These are phyloP conservation scores for Fusarium sp. DNA, from an alignment of 2,329 filamentous ascomycete genomes.

Conservation along the genomic window DNA sequence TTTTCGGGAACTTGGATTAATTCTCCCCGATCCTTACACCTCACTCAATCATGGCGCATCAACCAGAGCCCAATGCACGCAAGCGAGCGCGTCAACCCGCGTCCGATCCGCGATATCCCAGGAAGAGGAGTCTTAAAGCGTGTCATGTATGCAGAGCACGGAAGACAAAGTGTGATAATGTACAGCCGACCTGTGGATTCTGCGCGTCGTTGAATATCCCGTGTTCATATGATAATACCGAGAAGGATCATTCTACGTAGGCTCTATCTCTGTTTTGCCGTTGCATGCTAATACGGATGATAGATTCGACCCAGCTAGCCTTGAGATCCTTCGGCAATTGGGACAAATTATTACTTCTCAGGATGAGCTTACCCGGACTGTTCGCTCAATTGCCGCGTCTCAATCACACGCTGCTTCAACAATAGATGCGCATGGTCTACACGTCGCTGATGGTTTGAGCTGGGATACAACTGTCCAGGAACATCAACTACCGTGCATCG, in stretches of 20 bases:
- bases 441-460: background rate
- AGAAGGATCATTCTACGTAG: conserved; percentile 49
- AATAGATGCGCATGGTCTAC: background rate
- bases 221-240: conserved; percentile 51
- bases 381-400: conserved; percentile 30
- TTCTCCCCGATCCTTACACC: conserved; percentile 33
- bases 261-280: background rate
- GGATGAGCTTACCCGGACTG: conserved; percentile 33
- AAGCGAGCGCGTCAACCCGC: conserved; percentile 34
- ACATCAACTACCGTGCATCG: conserved; percentile 4
- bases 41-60: background rate
- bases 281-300: background rate
- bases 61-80: conserved; percentile 2
- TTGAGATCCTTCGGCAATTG: conserved; percentile 51
- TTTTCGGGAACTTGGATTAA: conserved; percentile 24
- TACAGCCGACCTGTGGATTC: conserved; percentile 54
- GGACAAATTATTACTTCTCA: conserved; percentile 41
- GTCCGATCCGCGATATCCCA: conserved; percentile 44
- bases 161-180: conserved; percentile 57
- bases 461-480: conserved; percentile 9
- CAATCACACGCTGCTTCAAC: background rate
- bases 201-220: conserved; percentile 51
- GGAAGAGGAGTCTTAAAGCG: conserved; percentile 53
- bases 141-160: conserved; percentile 55
- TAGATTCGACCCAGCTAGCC: conserved; percentile 55